Evolutionary conservation across 495 filamentous ascomycete species (phyloP).

Genomic region (Hyphodiscus hymeniophilus): DNA sequence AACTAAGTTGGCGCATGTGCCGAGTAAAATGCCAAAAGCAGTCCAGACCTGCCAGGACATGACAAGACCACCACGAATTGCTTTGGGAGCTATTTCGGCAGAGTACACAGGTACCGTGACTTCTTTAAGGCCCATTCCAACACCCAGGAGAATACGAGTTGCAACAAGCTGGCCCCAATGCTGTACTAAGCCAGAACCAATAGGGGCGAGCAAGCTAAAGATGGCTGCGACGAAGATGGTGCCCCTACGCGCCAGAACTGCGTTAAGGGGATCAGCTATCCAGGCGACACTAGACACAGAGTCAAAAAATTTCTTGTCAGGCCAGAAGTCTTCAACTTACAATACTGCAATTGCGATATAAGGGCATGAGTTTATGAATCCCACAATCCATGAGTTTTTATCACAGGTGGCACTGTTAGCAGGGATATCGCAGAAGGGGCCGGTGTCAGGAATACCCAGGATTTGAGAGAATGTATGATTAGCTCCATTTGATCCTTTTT

Average conservation of each 20-base stretch:
- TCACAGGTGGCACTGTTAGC: slow-evolving; percentile 22
- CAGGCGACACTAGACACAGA: slow-evolving; percentile 29
- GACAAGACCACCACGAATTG: slow-evolving; percentile 53
- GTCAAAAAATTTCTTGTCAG: slow-evolving; percentile 1
- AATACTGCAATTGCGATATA: slow-evolving; percentile 31
- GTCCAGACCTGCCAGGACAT: slow-evolving; percentile 57
- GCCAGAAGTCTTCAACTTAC: slow-evolving; percentile 37
- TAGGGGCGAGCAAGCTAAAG: slow-evolving; percentile 34
- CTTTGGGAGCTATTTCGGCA: slow-evolving; percentile 52
- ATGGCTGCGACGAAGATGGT: slow-evolving; percentile 56
- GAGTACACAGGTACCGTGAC: slow-evolving; percentile 55
- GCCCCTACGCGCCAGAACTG: slow-evolving; percentile 54
- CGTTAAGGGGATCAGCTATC: slow-evolving; percentile 65
- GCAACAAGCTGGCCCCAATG: slow-evolving; percentile 52
- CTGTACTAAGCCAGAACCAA: slow-evolving; percentile 47
- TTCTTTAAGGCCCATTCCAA: slow-evolving; percentile 60
- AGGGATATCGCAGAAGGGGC: slow-evolving; percentile 20
- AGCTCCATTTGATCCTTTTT: slow-evolving; percentile 16
- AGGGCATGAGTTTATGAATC: slow-evolving; percentile 50
- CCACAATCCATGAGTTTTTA: slow-evolving; percentile 51
- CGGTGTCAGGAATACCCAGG: slow-evolving; percentile 24
- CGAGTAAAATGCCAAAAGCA: slow-evolving; percentile 53
- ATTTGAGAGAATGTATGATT: slow-evolving; percentile 15
- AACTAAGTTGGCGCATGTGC: slow-evolving; percentile 51
- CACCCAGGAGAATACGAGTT: slow-evolving; percentile 49